A percentile compares a stretch with the other conserved stretches of the same genome.
These are phyloP conservation scores for Penicillium aurantiogriseum DNA, from an alignment of 2,329 filamentous ascomycete genomes.

Conservation along the genomic window DNA sequence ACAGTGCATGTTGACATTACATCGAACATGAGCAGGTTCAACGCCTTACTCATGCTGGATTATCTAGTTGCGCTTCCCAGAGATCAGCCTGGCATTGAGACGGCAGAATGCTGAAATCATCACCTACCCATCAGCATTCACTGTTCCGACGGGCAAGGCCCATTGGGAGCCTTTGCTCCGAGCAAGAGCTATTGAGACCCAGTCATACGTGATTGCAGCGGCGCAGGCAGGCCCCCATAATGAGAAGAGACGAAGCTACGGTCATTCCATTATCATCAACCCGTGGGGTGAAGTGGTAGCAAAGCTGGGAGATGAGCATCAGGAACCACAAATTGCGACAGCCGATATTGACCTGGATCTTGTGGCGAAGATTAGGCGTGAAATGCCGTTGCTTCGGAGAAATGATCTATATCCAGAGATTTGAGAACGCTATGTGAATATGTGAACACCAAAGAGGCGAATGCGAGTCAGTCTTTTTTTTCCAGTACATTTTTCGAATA, in stretches of 20 bases:
- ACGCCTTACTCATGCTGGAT: neutral
- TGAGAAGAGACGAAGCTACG: slow-evolving; percentile 75
- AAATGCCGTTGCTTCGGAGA: slow-evolving; percentile 59
- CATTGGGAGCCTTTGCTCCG: slow-evolving; percentile 83
- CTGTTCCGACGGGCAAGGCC: slow-evolving; percentile 75
- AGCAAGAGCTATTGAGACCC: slow-evolving; percentile 81
- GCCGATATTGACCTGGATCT: slow-evolving; percentile 56
- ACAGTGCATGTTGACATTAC: neutral
- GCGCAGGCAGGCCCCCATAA: slow-evolving; percentile 78
- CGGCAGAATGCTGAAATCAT: slow-evolving; percentile 70
- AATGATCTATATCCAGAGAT: slow-evolving; percentile 51
- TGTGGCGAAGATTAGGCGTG: slow-evolving; percentile 52
- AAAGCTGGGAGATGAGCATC: slow-evolving; percentile 53
- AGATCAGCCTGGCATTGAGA: slow-evolving; percentile 67
- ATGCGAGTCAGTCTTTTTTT: neutral
- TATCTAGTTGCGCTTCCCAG: slow-evolving; percentile 68
- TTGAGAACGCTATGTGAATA: neutral
- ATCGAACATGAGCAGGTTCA: too few relatives aligned
- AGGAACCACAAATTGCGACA: slow-evolving; percentile 48
- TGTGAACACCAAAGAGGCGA: neutral
- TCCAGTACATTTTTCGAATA: neutral
- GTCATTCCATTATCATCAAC: slow-evolving; percentile 78
- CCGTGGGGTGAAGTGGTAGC: slow-evolving; percentile 79
- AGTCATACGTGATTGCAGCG: slow-evolving; percentile 82
- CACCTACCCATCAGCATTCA: slow-evolving; percentile 88